Base-by-base conservation (phyloP, 2,329 filamentous ascomycete species). In the Clarireedia paspali region DNA sequence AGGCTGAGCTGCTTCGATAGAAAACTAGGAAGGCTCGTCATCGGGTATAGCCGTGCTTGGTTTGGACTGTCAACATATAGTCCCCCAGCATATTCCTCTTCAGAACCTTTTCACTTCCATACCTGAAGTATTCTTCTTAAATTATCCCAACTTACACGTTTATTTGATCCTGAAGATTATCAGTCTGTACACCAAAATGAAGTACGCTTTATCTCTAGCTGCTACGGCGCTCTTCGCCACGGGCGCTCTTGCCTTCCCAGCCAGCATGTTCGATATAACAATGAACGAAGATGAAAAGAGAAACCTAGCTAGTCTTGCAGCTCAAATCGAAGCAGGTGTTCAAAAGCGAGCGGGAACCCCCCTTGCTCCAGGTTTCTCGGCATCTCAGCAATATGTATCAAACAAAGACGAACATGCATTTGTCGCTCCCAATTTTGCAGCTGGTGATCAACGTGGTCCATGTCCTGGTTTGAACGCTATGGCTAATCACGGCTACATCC, bases 401-500 rank as follows among this genome's bases (percentile, higher is more conserved):
- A 65, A 49, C 15, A 55, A 40, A 4, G 63, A 62, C 3, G 23
- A 23, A 2, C 51, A 66, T 59, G 55, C 57, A 1, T 64, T 61
- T 26, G 58, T 62, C 17, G n/a, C 42, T 20, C 42, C 42, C 4
- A 26, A 46, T 26, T 46, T 46, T 23, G 17, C 7, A 23, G 42
- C 42, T 24, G 42, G 42, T 17, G 64, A 66, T 26, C 45, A 60
- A 6, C 42, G 63, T 52, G 63, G 63, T 20, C 64, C 63, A 40
- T 74, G 73, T 57, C 72, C 72, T 1, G 71, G 71, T 30, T 61
- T 74, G 36, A 75, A 75, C 61, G 72, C 73, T 5, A 62, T 74
- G 47, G 72, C 72, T 46, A 74, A 74, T 52, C 72, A 75, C 62
- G 68, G 65, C 12, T 74, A 73, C 47, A 71, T 74, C n/a, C 70